These are phyloP conservation scores for Sugiyamaella marilandica DNA, from an alignment of 805 yeast genomes.

Conservation along the genomic window DNA sequence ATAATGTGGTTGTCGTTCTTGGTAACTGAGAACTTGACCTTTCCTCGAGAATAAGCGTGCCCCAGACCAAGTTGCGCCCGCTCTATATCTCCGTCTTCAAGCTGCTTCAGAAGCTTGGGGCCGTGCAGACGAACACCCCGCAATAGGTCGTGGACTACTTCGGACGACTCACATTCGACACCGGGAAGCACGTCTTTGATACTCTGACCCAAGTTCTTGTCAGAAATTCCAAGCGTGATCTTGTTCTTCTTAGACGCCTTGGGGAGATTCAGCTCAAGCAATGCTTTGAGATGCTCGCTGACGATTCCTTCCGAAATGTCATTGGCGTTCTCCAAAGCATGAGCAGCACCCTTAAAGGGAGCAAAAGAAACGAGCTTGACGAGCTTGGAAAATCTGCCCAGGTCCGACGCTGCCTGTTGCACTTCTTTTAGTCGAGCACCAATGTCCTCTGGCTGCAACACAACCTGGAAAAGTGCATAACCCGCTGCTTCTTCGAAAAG, in stretches of 20 bases:
- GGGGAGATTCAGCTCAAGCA: slow-evolving; percentile 89
- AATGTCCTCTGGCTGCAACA: slow-evolving; percentile 88
- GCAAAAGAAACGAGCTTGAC: slow-evolving; percentile 92
- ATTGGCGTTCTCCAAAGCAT: slow-evolving; percentile 96
- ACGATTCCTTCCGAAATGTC: slow-evolving; percentile 97
- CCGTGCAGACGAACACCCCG: slow-evolving; percentile 94
- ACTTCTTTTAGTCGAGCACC: slow-evolving; percentile 91
- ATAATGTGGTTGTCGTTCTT: slow-evolving; percentile 98
- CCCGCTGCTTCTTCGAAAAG: slow-evolving; percentile 98
- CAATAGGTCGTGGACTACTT: slow-evolving; percentile 87
- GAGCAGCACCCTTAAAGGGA: slow-evolving; percentile 99
- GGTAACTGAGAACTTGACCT: slow-evolving; percentile 97
- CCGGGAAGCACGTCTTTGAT: slow-evolving; percentile 86
- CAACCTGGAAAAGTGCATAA: slow-evolving; percentile 92
- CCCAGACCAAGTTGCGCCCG: slow-evolving; percentile 98
- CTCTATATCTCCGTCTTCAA: slow-evolving; percentile 92
- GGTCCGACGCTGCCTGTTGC: slow-evolving; percentile 81
- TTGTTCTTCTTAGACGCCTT: slow-evolving; percentile 61
- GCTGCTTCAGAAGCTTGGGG: slow-evolving; percentile 79
- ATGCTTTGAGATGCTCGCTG: slow-evolving; percentile 83
- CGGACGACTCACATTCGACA: slow-evolving; percentile 86
- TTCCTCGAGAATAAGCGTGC: slow-evolving; percentile 98
- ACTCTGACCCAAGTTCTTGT: slow-evolving; percentile 92
- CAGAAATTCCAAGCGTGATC: slow-evolving; percentile 84
- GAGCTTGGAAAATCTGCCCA: slow-evolving; percentile 83